phyloP scores from a whole-genome alignment of 108 stramenopile genomes.

The Cyclostephanos tholiformis region DNA sequence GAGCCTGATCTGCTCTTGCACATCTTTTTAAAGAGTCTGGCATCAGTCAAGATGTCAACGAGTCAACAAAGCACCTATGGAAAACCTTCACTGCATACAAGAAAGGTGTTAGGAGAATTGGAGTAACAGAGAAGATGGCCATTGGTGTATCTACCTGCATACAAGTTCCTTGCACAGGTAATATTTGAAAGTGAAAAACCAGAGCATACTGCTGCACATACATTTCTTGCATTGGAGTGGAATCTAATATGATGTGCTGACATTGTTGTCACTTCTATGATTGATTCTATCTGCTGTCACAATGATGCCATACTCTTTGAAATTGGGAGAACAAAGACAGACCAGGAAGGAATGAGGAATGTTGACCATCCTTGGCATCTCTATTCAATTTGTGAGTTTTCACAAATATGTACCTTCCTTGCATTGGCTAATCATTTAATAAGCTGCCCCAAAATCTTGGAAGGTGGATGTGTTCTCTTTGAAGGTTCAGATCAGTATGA shows the following conservation, averaged over 20 bases:
- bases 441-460: neutral
- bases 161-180: slow-evolving; percentile 6
- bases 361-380: slow-evolving; percentile 17
- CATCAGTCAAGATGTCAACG: too few relatives aligned
- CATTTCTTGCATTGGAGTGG: slow-evolving; percentile 17
- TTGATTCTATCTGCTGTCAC: neutral
- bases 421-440: neutral
- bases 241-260: slow-evolving; percentile 11
- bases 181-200: slow-evolving; percentile 13
- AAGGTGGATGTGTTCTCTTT: neutral
- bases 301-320: slow-evolving; percentile 16
- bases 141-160: neutral
- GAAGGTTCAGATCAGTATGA: slow-evolving; percentile 18
- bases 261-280: neutral
- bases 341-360: neutral
- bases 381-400: neutral
- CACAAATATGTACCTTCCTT: slow-evolving; percentile 4
- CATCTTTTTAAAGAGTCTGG: too few relatives aligned
- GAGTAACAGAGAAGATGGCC: too few relatives aligned
- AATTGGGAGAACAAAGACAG: slow-evolving; percentile 1
- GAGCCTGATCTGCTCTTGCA: too few relatives aligned
- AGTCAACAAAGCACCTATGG: too few relatives aligned
- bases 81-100: too few relatives aligned
- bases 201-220: slow-evolving; percentile 14
- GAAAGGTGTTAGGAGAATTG: too few relatives aligned